Conservation (phyloP, 2,329 filamentous ascomycete genomes). For the Fusarium palustre region DNA sequence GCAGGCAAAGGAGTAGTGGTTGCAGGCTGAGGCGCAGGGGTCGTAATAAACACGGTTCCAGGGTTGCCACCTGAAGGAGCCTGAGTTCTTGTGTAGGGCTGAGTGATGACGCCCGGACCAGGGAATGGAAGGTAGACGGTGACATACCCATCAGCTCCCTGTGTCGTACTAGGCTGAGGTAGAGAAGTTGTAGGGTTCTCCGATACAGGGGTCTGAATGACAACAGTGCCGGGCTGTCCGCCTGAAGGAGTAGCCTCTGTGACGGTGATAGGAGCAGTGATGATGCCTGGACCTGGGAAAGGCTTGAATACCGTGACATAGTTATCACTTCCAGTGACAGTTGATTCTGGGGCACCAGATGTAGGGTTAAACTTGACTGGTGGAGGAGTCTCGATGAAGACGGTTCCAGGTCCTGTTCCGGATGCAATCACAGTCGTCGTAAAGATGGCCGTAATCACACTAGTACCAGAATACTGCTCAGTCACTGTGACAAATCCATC, state of each 20-base stretch:
- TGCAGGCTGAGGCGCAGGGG: slow-evolving; percentile 7
- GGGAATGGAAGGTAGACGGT: slow-evolving; percentile 19
- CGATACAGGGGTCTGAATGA: slow-evolving; percentile 24
- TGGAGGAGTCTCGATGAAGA: slow-evolving; percentile 32
- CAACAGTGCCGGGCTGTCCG: slow-evolving; percentile 25
- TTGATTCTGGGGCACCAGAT: slow-evolving; percentile 7
- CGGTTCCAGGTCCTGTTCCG: slow-evolving; percentile 26
- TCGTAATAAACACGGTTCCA: slow-evolving; percentile 22
- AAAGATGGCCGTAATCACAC: slow-evolving; percentile 26
- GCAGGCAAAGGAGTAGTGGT: slow-evolving; percentile 4
- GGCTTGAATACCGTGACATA: slow-evolving; percentile 33
- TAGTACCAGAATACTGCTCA: slow-evolving; percentile 18
- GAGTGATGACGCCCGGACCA: slow-evolving; percentile 16
- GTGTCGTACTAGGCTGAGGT: slow-evolving; percentile 8
- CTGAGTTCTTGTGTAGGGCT: slow-evolving; percentile 15
- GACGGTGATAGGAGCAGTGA: slow-evolving; percentile 33
- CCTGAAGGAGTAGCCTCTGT: slow-evolving; percentile 18
- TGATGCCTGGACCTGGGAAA: slow-evolving; percentile 29
- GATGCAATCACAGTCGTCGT: slow-evolving; percentile 26
- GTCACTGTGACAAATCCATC: slow-evolving; percentile 16
- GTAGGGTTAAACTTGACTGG: slow-evolving; percentile 22
- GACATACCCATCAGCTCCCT: slow-evolving; percentile 11
- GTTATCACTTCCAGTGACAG: slow-evolving; percentile 21
- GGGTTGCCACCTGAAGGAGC: slow-evolving; percentile 25
- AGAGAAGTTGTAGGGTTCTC: background rate